Percentiles rank a stretch among this genome's conserved stretches.
Evolutionary conservation across 164 flowering plant species (phyloP).

Genomic region (Stephania yunnanensis): DNA sequence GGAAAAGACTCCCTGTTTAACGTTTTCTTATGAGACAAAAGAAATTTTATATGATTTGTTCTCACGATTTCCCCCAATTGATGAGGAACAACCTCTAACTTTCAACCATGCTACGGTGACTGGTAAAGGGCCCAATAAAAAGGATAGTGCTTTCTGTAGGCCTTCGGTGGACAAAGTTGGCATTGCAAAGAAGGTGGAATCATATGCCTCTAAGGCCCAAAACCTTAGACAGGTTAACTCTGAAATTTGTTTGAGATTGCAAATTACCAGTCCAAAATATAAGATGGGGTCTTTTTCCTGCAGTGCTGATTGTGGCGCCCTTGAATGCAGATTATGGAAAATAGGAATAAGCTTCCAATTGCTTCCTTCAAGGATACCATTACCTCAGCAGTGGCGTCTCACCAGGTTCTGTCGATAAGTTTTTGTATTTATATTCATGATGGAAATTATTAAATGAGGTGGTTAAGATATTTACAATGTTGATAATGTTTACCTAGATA

Average conservation of each 20-base stretch:
- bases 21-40: conserved; percentile 61
- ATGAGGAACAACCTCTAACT: conserved; percentile 29
- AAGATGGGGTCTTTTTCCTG: background rate
- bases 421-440: background rate
- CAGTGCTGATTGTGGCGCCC: background rate
- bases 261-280: background rate
- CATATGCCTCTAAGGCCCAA: conserved; percentile 32
- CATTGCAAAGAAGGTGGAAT: conserved; percentile 49
- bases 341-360: conserved; percentile 77
- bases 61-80: conserved; percentile 63
- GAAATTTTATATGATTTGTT: conserved; percentile 54
- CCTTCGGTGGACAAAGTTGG: conserved; percentile 43
- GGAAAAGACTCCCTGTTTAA: conserved; percentile 29
- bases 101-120: conserved; percentile 14
- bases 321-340: conserved; percentile 50
- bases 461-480: background rate
- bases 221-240: conserved; percentile 44
- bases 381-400: conserved; percentile 55
- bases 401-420: conserved; percentile 54
- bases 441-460: background rate
- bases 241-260: background rate
- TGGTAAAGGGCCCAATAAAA: conserved; percentile 14
- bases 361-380: conserved; percentile 67
- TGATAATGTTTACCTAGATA: background rate
- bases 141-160: conserved; percentile 49